Evolutionary conservation across 306 rosid species (phyloP), one percentile per base, ranked within the genome.

Genomic region (Lathyrus tuberosus): DNA sequence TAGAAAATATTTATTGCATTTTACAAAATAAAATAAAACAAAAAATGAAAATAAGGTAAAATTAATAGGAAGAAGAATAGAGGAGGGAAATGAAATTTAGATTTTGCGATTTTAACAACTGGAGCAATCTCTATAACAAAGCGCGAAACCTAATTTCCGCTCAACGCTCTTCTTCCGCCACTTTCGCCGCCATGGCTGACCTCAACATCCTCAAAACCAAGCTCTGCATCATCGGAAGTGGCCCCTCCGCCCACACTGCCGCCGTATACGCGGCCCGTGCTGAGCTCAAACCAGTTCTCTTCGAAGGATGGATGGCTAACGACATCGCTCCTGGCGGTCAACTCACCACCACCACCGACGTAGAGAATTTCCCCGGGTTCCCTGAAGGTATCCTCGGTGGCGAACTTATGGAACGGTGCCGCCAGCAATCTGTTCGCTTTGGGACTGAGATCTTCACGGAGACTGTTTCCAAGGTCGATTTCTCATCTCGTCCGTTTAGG

Each of bases 241-340:
- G 96, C n/a, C 97, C 95, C 0, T 85, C 95, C 9, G 96, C 86
- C 30, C 95, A 91, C 76, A 87, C 97, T 0, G 90, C 95, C 26
- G 96, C 97, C 62, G 86, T 89, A 0, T 91, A 91, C 71, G 89
- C 97, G 4, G 89, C 96, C 7, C 85, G 96, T 11, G 97, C 96
- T 0, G 96, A 89, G 87, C 92, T 92, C 11, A 87, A 86, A 61
- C 96, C 98, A 8, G 68, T 89, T 8, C 89, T 92, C 57, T 92
- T 92, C 57, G 96, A 92, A 43, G 96, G 96, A 2, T 89, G 94
- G 90, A 92, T 89, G 96, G 97, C 94, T 46, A 89, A 89, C 79
- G 91, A 76, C 69, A 85, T 92, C 67, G 95, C 90, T 60, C 89
- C 95, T 15, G 98, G 95, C 2, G 92, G 96, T 8, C 98, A 92